Evolutionary conservation across 768 basidiomycete genomes (phyloP), one percentile per base, ranked within the genome.

Genomic region (Kwoniella shandongensis): DNA sequence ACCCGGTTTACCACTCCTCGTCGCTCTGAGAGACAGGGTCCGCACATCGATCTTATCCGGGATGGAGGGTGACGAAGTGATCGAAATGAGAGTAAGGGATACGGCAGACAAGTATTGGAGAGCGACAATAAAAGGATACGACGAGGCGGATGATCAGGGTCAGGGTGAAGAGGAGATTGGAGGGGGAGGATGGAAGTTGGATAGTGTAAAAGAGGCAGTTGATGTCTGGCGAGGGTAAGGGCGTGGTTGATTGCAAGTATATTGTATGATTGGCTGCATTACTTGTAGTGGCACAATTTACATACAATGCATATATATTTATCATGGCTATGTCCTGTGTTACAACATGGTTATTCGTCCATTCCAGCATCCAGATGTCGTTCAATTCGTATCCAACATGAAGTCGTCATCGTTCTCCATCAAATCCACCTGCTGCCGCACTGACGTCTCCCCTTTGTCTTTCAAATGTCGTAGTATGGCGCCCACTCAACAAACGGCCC

Each of bases 131-230:
- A 29, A 17, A 7, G 29, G 32, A 18, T 65, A 51, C 51, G 65
- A 70, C 54, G n/a, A 36, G 18, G 47, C 18, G 8, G 26, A 55
- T 8, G 23, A 17, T 15, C 36, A 7, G 36, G 51, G 20, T 17
- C 10, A 29, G 22, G 12, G 22, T 17, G 38, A 32, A 36, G 22
- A 30, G 25, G 18, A 12, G 41, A 7, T 57, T 51, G 59, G 49
- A 54, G 47, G 23, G 23, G 44, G 54, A 47, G 29, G 47, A 10
- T 69, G 67, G 67, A 69, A 66, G 36, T 25, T 18, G 29, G 67
- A 69, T 22, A 66, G 58, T 48, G 22, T 63, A 5, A 42, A 41
- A 6, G 61, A 60, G 35, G 57, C 51, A 6, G 30, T 66, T 10
- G 20, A 44, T 26, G 27, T 62, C 4, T 66, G 64, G 64, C 36